Percentiles rank a stretch among this genome's conserved stretches.
These are phyloP conservation scores for Penicillium hordei DNA, from an alignment of 2,329 filamentous ascomycete species.

Conservation along the genomic window DNA sequence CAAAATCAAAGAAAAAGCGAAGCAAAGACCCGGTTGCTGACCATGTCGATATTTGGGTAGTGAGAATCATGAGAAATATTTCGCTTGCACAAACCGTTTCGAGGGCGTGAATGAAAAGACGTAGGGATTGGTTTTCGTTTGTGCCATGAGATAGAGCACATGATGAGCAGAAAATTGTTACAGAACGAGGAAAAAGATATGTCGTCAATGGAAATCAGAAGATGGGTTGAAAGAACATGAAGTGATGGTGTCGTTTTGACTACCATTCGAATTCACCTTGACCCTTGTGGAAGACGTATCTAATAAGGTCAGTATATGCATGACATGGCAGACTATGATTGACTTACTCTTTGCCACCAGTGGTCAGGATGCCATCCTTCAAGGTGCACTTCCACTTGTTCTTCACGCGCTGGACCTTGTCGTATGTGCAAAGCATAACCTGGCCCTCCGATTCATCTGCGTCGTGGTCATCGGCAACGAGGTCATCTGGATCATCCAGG, in stretches of 20 bases:
- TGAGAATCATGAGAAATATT: constrained; percentile 14
- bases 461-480: constrained; percentile 78
- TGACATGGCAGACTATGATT: neutral
- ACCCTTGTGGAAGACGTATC: constrained; percentile 96
- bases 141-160: constrained; percentile 7
- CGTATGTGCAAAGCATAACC: constrained; percentile 98
- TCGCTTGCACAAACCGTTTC: constrained; percentile 18
- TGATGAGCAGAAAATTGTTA: constrained; percentile 16
- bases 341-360: constrained; percentile 81
- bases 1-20: constrained; percentile 8
- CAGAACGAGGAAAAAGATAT: constrained; percentile 12
- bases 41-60: constrained; percentile 9
- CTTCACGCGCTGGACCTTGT: constrained; percentile 98
- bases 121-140: constrained; percentile 17
- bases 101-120: constrained; percentile 10
- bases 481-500: constrained; percentile 90
- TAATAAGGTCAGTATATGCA: constrained; percentile 37
- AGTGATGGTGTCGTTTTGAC: constrained; percentile 16
- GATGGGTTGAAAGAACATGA: neutral
- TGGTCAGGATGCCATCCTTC: constrained; percentile 92
- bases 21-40: constrained; percentile 5
- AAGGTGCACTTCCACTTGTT: constrained; percentile 99
- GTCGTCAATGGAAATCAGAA: constrained; percentile 2
- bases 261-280: constrained; percentile 98
- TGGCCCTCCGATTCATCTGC: constrained; percentile 80